Evolutionary conservation across 805 yeast species (phyloP).

Genomic region (Hanseniaspora taiwanica): DNA sequence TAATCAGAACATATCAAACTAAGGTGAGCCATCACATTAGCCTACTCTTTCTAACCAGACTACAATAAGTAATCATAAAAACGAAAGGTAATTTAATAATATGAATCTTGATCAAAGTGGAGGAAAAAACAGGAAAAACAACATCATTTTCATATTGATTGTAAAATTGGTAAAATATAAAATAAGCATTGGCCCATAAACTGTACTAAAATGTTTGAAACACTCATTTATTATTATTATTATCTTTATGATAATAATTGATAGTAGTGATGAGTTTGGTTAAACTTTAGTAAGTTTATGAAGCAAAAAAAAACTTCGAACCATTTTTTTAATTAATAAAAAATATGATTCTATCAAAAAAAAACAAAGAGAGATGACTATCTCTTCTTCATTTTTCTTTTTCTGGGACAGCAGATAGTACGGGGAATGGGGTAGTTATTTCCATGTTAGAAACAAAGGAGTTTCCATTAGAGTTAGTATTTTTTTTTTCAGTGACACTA

Average conservation of each 20-base stretch:
- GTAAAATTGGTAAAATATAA: not conserved
- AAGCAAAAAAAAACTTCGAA: conserved; percentile 1
- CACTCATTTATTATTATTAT: too few species aligned
- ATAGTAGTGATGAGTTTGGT: not conserved
- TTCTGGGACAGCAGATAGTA: not conserved
- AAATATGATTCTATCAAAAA: conserved; percentile 6
- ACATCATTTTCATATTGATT: not conserved
- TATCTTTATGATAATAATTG: too few species aligned
- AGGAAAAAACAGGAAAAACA: not conserved
- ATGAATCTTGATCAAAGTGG: not conserved
- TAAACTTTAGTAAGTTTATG: not conserved
- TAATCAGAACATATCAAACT: not conserved
- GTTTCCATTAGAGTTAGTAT: too few species aligned
- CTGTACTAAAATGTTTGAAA: not conserved
- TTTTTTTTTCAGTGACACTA: too few species aligned
- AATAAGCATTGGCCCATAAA: not conserved
- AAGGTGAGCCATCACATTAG: not conserved
- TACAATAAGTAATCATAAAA: not conserved
- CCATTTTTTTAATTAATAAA: not conserved
- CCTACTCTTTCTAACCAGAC: not conserved
- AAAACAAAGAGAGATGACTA: conserved; percentile 9
- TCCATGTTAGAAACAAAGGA: too few species aligned
- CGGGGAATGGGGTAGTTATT: not conserved
- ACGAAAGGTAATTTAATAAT: not conserved
- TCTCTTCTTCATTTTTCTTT: conserved; percentile 9